Evolutionary conservation across 2,329 filamentous ascomycete species (phyloP), one percentile per base, ranked within the genome.

Genomic region (Coleophoma eucalyptorum): DNA sequence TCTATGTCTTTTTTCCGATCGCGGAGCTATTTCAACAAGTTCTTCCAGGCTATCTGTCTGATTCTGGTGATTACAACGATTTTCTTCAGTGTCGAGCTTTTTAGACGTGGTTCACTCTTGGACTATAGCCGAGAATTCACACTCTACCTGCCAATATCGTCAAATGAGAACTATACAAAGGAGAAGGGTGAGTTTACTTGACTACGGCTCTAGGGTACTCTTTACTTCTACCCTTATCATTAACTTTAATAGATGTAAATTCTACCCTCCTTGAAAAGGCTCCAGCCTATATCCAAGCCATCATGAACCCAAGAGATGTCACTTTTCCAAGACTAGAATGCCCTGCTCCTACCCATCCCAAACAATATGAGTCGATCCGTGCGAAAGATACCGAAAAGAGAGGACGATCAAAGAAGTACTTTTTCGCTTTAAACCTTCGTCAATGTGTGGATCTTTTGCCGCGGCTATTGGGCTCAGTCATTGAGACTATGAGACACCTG

Each of bases 341-440:
- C 34, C 43, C 49, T 6, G 43, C 13, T 21, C 6, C 18, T n/a
- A 5, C 33, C n/a, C n/a, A n/a, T n/a, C n/a, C n/a, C n/a, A n/a
- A n/a, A n/a, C n/a, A n/a, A n/a, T 4, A 33, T 31, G 42, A 48
- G 2, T 47, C 13, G 49, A 21, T 50, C 48, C 49, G 26, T n/a
- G 37, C 49, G 48, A 48, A 16, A 32, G 48, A 35, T 15, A 15
- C 10, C 8, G 33, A 10, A 35, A 35, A 8, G 33, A 35, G 33
- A 35, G 8, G 33, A 35, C 33, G 33, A 35, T 35, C 33, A 15
- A 35, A 8, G 33, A 54, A 51, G 48, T 80, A 75, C 59, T 77
- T 77, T 61, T 80, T 83, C 52, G 77, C 78, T 0, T 65, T 83
- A 26, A 69, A 83, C 55, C 61, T 83, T 13, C 69, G 73, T 33